These are phyloP conservation scores for Tolypocladium tundrense DNA, from an alignment of 2,329 filamentous ascomycete genomes.

Conservation along the genomic window DNA sequence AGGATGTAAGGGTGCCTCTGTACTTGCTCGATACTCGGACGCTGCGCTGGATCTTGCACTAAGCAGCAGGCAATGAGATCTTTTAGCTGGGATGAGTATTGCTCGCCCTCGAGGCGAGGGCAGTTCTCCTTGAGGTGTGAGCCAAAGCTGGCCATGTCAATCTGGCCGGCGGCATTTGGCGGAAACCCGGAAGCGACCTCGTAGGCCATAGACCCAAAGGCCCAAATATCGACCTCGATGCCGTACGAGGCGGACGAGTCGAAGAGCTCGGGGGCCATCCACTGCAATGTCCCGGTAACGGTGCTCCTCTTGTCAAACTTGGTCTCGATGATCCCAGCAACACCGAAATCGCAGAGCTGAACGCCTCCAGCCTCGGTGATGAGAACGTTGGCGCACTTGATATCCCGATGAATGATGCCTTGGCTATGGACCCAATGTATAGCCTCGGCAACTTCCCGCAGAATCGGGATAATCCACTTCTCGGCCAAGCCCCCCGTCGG, in stretches of 20 bases:
- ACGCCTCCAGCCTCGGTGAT: conserved; percentile 67
- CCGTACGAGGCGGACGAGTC: conserved; percentile 54
- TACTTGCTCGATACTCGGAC: conserved; percentile 60
- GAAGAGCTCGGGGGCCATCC: conserved; percentile 77
- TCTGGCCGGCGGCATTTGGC: conserved; percentile 52
- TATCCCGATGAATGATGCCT: conserved; percentile 61
- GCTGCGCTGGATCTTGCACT: conserved; percentile 54
- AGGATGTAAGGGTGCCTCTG: conserved; percentile 60
- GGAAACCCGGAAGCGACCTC: conserved; percentile 73
- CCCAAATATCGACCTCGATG: conserved; percentile 73
- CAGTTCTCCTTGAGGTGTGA: conserved; percentile 49
- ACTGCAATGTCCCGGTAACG: conserved; percentile 73
- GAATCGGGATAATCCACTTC: conserved; percentile 58
- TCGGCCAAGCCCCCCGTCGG: conserved; percentile 58
- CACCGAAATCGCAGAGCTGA: conserved; percentile 77
- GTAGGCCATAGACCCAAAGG: conserved; percentile 70
- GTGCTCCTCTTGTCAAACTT: conserved; percentile 69
- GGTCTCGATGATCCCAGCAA: conserved; percentile 66
- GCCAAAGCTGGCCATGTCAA: conserved; percentile 37
- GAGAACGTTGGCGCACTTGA: conserved; percentile 71
- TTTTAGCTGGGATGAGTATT: conserved; percentile 59
- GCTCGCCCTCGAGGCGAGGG: conserved; percentile 60
- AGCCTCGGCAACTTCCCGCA: conserved; percentile 56
- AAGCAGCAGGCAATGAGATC: conserved; percentile 65
- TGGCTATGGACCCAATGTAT: conserved; percentile 58